Base-by-base conservation (phyloP, 2,329 filamentous ascomycete genomes). In the Orbilia javanica region DNA sequence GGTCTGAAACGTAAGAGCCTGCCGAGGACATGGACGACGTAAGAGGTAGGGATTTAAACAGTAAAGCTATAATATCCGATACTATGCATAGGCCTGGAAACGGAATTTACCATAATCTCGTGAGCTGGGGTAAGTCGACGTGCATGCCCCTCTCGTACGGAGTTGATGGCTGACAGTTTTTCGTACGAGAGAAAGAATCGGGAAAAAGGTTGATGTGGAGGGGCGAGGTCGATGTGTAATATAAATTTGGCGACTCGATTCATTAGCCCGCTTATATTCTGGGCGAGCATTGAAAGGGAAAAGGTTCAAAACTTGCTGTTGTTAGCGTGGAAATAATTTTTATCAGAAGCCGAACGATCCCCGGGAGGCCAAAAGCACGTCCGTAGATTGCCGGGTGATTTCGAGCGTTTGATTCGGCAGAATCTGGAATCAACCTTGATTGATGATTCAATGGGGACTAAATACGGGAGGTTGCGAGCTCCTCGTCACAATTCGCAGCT, bases 131-230 rank as follows among this genome's bases (percentile, higher is more conserved):
- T 63, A 53, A 39, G 67, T 66, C 62, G 67, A 67, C 52, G 67
- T 70, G 73, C 73, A 77, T 70, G 60, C 73, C 66, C 57, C 62
- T 68, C 67, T 78, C 74, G 74, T 78, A 78, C 74, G 74, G 74
- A 68, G 52, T 60, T 66, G 74, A 72, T 78, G 62, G 64, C 57
- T 69, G 44, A 31, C 25, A 27, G 44, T 22, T 55, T n/a, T 78
- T 78, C 74, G 74, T 78, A 78, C 74, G 74, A 78, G 74, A 42
- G 62, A 53, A 57, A 39, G 66, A 70, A 71, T 46, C 62, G 62
- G 67, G 66, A 78, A 67, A 70, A 78, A 52, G 57, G 57, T 60
- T 20, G 74, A 63, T 57, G 65, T 25, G 67, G 52, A 50, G 39
- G 65, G 66, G 67, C 62, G 74, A 78, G 50, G 73, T 62, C 50